Base-by-base conservation (phyloP, 495 filamentous ascomycete genomes). In the Xylaria telfairii region DNA sequence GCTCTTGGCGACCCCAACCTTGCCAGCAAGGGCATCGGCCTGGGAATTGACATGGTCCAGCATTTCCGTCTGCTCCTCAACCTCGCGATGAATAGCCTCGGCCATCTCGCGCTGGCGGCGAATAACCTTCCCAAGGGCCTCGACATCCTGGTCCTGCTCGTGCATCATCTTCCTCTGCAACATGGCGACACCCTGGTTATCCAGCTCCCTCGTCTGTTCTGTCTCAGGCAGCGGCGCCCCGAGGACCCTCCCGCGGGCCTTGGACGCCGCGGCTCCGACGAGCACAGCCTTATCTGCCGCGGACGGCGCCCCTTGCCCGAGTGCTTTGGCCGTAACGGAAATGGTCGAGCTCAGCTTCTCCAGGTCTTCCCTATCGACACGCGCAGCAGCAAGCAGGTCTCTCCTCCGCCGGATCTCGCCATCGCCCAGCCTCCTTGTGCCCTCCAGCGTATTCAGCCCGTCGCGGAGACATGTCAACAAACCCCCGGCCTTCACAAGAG, bases 121-220 rank as follows among this genome's bases (percentile, higher is more conserved):
- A 60, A 98, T 91, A 72, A 94, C 90, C 81, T 89, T 91, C 37
- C 88, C 85, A 77, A 99, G 79, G 73, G 90, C 87, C 70, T 92
- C 87, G 41, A 98, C 90, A 72, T 91, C 90, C 77, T 89, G 78
- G 73, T 99, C 96, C 80, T 99, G 96, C 73, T 95, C 90, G 47
- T 87, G 67, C 89, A 98, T 96, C 78, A 91, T 87, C 79, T 95
- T 89, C 70, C 87, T 82, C 79, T 98, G 94, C 76, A 98, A 78
- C 84, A 94, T 90, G 77, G 98, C 71, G 49, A 99, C 92, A 0
- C 95, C 96, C 39, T 89, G 82, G 75, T 99, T 99, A 77, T 97
- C 96, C 68, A 96, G 81, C 82, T 97, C 94, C 47, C 95, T 83
- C 56, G 96, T 98, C 68, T 87, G 85, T 69, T 94, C 92, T 51